phyloP scores from a whole-genome alignment of 2,329 filamentous ascomycete species.

The Xylariaceae sp. region DNA sequence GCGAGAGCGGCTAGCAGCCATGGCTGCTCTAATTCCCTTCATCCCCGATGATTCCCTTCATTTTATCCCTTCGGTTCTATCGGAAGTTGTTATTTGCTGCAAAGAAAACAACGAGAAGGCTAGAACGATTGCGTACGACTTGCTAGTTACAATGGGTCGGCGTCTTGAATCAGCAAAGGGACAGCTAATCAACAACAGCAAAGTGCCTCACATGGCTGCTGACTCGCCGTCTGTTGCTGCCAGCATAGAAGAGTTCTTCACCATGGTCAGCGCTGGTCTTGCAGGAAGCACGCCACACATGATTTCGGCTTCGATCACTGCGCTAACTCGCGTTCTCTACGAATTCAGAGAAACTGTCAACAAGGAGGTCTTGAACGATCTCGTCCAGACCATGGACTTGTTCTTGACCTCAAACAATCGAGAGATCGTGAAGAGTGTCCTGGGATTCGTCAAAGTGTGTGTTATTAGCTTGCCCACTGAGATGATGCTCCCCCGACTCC shows the following conservation, averaged over 20 bases:
- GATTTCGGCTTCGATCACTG: slow-evolving; percentile 95
- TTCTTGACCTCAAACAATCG: slow-evolving; percentile 96
- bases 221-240: slow-evolving; percentile 73
- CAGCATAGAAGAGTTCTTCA: slow-evolving; percentile 90
- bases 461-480: slow-evolving; percentile 77
- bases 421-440: slow-evolving; percentile 89
- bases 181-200: slow-evolving; percentile 73
- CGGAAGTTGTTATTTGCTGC: slow-evolving; percentile 91
- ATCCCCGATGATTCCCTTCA: slow-evolving; percentile 74
- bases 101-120: slow-evolving; percentile 98
- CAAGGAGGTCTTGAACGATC: slow-evolving; percentile 66
- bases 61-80: slow-evolving; percentile 86
- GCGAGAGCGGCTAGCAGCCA: slow-evolving; percentile 77
- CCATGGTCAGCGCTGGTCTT: slow-evolving; percentile 94
- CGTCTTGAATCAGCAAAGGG: slow-evolving; percentile 64
- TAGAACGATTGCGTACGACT: slow-evolving; percentile 79
- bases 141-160: slow-evolving; percentile 83
- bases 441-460: slow-evolving; percentile 96
- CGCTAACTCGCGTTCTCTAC: slow-evolving; percentile 86
- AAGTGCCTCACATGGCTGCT: slow-evolving; percentile 79
- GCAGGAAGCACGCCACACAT: slow-evolving; percentile 92
- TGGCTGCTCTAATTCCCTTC: slow-evolving; percentile 73
- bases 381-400: slow-evolving; percentile 91
- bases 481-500: slow-evolving; percentile 71
- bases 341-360: slow-evolving; percentile 74